Evolutionary conservation across 192 early-diverging fungal genomes (phyloP).

Genomic region (Umbelopsis ramanniana): DNA sequence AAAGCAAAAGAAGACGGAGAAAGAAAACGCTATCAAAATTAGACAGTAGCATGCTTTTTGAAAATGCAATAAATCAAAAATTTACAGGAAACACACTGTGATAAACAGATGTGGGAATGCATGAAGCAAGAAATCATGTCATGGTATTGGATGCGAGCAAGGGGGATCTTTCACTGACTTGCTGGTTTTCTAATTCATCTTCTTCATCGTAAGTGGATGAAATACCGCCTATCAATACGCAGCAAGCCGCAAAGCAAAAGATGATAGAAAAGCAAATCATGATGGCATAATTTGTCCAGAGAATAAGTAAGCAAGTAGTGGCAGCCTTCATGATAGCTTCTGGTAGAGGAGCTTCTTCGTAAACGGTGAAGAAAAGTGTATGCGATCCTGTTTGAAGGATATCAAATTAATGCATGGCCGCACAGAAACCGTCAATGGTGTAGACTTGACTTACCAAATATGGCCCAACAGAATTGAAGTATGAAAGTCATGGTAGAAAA

Average conservation of each 20-base stretch:
- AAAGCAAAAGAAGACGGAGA: too few species aligned
- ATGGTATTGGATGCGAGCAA: background rate
- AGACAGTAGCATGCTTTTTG: background rate
- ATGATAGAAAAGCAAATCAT: constrained; percentile 24
- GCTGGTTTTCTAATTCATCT: background rate
- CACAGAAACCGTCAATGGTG: constrained; percentile 1
- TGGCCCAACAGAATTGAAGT: constrained; percentile 25
- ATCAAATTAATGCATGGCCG: background rate
- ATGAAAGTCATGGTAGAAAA: constrained; percentile 16
- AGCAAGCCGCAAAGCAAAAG: constrained; percentile 19
- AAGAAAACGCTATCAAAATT: too few species aligned
- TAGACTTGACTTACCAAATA: constrained; percentile 9
- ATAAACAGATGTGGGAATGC: background rate
- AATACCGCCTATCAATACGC: constrained; percentile 16
- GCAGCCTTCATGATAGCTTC: background rate
- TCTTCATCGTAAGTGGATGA: background rate
- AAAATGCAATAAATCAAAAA: constrained; percentile 3
- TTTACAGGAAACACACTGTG: background rate
- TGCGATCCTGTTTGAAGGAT: constrained; percentile 6
- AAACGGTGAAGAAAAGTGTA: constrained; percentile 6
- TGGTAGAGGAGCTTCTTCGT: background rate
- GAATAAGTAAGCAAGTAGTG: constrained; percentile 7
- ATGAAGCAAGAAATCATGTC: background rate
- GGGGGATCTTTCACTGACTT: background rate
- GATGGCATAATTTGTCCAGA: constrained; percentile 28